Evolutionary conservation across 2,329 filamentous ascomycete genomes (phyloP), one percentile per base, ranked within the genome.

Genomic region (Xylariales sp.): DNA sequence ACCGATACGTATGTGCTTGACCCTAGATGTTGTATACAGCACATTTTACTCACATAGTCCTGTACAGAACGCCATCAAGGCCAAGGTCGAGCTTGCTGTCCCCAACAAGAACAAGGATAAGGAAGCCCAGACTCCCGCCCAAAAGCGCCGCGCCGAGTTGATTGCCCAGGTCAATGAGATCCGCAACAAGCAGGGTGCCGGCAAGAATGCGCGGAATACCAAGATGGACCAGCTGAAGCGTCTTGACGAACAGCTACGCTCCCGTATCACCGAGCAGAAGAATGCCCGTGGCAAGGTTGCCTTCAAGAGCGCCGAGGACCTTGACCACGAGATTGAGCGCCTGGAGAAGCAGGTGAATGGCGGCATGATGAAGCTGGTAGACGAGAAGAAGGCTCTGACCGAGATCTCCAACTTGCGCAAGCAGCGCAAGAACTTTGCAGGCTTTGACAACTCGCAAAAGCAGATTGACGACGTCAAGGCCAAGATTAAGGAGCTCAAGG

Each of bases 301-400:
- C 6, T 97, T 84, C 80, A 95, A 93, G 78, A 88, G 74, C 54
- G 78, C 80, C 41, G 90, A 95, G 44, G 93, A 97, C 49, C 71
- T 98, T 51, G 88, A 97, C 63, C 74, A 76, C 49, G 81, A 93
- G 66, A 93, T 97, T 55, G 76, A 79, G 46, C 74, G 74, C 39
- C 80, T 96, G 40, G 87, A 95, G 52, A 84, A 84, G 66, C 79
- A 91, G 62, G 89, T 97, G 54, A 87, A 95, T 63, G 78, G 82
- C 25, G 91, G 91, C 50, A 85, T 78, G 62, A 90, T 98, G 85
- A 95, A 90, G 70, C 73, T 98, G 38, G 93, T 97, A 9, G 93
- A 98, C 56, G 93, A 97, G 79, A 94, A 88, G 76, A 97, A 96
- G 78, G 83, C 88, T 7, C 75, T 97, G 15, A 70, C 78, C 38